These are phyloP conservation scores for Circinella umbellata DNA, from an alignment of 371 early-diverging fungal genomes.

Conservation along the genomic window DNA sequence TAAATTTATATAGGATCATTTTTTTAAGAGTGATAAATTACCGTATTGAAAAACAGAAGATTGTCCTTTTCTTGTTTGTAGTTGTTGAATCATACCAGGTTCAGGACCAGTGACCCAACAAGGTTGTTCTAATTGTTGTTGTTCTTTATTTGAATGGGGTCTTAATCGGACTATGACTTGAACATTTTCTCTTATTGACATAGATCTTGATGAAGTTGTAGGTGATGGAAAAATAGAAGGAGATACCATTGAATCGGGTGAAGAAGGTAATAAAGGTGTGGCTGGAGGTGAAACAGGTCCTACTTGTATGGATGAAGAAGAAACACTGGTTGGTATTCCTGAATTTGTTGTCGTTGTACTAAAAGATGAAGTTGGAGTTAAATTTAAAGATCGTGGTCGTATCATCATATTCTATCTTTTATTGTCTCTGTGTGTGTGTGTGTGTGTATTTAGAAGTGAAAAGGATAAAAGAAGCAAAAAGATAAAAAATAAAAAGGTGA, in stretches of 20 bases:
- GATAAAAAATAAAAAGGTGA: not conserved
- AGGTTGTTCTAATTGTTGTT: not conserved
- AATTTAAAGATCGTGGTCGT: conserved; percentile 11
- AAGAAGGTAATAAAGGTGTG: conserved; percentile 15
- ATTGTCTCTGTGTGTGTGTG: too few relatives aligned
- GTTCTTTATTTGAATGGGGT: conserved; percentile 29
- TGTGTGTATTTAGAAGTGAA: not conserved
- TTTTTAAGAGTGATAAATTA: not conserved
- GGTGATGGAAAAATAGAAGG: conserved; percentile 15
- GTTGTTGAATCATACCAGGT: conserved; percentile 9
- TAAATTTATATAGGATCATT: too few relatives aligned
- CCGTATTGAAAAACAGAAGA: conserved; percentile 11
- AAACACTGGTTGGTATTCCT: not conserved
- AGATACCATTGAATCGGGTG: conserved; percentile 10
- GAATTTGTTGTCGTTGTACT: not conserved
- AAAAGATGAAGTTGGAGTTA: conserved; percentile 4
- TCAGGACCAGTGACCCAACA: conserved; percentile 13
- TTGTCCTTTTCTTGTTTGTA: not conserved
- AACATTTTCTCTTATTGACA: conserved; percentile 33
- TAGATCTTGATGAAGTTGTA: conserved; percentile 8
- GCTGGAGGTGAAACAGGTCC: conserved; percentile 20
- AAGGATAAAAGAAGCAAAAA: not conserved
- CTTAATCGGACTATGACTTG: conserved; percentile 50
- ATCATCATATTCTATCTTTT: conserved; percentile 16
- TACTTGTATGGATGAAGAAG: not conserved